Evolutionary conservation across 257 asterid species (phyloP).

Genomic region (Knoxia roxburghii): DNA sequence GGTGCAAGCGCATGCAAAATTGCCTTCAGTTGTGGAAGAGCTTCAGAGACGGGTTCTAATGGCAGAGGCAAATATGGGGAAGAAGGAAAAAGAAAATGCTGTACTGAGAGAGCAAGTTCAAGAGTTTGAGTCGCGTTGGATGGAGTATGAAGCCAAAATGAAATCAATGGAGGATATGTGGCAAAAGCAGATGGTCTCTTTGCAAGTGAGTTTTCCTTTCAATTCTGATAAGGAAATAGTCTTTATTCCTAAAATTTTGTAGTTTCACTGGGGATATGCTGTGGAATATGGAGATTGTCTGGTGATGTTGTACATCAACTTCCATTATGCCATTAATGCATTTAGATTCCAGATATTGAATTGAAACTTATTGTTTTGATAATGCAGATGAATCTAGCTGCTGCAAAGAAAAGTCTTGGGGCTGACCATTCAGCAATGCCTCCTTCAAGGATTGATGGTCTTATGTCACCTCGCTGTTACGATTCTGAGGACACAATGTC

Average conservation of each 20-base stretch:
- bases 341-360: not conserved
- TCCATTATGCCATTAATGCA: not conserved
- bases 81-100: slow-evolving; percentile 72
- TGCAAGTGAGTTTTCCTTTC: slow-evolving; percentile 57
- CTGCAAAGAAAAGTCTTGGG: slow-evolving; percentile 53
- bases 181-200: slow-evolving; percentile 78
- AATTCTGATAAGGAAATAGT: not conserved
- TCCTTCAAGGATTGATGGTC: slow-evolving; percentile 39
- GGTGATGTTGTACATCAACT: not conserved
- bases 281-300: not conserved
- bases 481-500: slow-evolving; percentile 62
- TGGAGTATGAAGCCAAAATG: slow-evolving; percentile 73
- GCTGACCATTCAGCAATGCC: slow-evolving; percentile 33
- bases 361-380: not conserved
- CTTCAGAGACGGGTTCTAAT: slow-evolving; percentile 48
- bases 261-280: slow-evolving; percentile 3
- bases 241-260: not conserved
- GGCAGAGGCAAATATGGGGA: slow-evolving; percentile 50
- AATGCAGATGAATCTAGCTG: slow-evolving; percentile 63
- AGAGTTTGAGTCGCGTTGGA: slow-evolving; percentile 54
- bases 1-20: slow-evolving; percentile 39
- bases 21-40: slow-evolving; percentile 57
- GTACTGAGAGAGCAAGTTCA: slow-evolving; percentile 60
- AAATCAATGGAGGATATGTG: slow-evolving; percentile 86
- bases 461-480: slow-evolving; percentile 51